A percentile compares a stretch with the other conserved stretches of the same genome.
These are phyloP conservation scores for Stygiomarasmius scandens DNA, from an alignment of 1,284 basidiomycete genomes.

Conservation along the genomic window DNA sequence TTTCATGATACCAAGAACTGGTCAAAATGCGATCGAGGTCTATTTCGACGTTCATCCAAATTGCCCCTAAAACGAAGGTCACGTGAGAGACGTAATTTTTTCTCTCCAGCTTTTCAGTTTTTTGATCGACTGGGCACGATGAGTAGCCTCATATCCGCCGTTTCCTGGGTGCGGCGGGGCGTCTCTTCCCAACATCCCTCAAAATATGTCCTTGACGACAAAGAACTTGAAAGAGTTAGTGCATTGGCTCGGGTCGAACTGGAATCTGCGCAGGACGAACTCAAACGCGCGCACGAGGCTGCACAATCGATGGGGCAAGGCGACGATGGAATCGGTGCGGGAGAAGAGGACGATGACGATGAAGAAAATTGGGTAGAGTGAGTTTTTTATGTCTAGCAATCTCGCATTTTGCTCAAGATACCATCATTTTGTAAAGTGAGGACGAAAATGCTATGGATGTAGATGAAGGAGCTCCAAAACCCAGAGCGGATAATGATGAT, in stretches of 20 bases:
- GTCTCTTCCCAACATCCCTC: slow-evolving; percentile 75
- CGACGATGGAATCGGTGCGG: slow-evolving; percentile 60
- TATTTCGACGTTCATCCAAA: no score
- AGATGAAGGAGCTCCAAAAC: slow-evolving; percentile 43
- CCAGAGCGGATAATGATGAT: slow-evolving; percentile 66
- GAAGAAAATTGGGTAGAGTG: slow-evolving; percentile 82
- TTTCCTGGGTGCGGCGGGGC: slow-evolving; percentile 83
- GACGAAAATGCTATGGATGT: slow-evolving; percentile 69
- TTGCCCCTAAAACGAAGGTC: no score
- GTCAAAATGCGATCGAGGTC: no score
- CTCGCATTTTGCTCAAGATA: slow-evolving; percentile 1
- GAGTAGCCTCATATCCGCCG: slow-evolving; percentile 73
- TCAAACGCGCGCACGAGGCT: slow-evolving; percentile 81
- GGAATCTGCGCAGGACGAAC: slow-evolving; percentile 84
- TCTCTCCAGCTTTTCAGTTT: neutral
- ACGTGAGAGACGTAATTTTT: neutral
- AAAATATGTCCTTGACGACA: slow-evolving; percentile 91
- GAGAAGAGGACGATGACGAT: slow-evolving; percentile 54
- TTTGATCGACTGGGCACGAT: slow-evolving; percentile 40
- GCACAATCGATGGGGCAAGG: slow-evolving; percentile 73
- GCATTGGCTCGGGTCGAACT: slow-evolving; percentile 87
- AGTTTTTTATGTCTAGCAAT: slow-evolving; percentile 44
- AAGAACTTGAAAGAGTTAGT: slow-evolving; percentile 90
- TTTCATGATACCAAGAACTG: no score
- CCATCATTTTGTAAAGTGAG: slow-evolving; percentile 38